phyloP scores from a whole-genome alignment of 176 grass and related monocot genomes.

The Triticum aestivum region IWGSC_CS_RefSeq_v2.1 NC_057808.1:371964833-371965332 shows the following conservation, averaged over 20 bases:
- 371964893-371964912: background rate
- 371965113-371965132: background rate
- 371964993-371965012: background rate
- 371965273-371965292: constrained; percentile 28
- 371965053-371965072: background rate
- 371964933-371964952: background rate
- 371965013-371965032: background rate
- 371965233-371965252: background rate
- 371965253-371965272: background rate
- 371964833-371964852: constrained; percentile 26
- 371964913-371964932: background rate
- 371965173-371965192: background rate
- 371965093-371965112: background rate
- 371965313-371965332: constrained; percentile 2
- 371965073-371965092: constrained; percentile 21
- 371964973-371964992: background rate
- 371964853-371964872: constrained; percentile 2
- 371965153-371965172: background rate
- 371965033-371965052: background rate
- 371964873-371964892: background rate
- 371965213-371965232: background rate
- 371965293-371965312: constrained; percentile 15
- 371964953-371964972: no score
- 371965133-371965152: constrained; percentile 6
- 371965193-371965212: background rate